Evolutionary conservation across 1,284 basidiomycete genomes (phyloP).

Genomic region (Mycosarcoma maydis): DNA sequence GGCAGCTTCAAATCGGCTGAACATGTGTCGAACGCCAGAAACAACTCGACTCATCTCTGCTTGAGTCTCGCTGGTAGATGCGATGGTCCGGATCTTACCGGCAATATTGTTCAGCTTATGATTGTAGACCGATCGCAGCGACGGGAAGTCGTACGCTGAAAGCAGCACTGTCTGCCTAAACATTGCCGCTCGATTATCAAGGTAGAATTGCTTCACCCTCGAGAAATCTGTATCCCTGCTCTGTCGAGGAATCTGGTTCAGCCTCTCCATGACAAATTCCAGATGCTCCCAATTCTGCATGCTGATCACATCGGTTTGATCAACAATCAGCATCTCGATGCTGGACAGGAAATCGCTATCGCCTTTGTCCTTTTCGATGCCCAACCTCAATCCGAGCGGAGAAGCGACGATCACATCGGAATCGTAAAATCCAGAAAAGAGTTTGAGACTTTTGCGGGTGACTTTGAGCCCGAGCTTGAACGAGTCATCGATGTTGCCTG

Average conservation of each 20-base stretch:
- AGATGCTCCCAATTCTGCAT: conserved; percentile 99
- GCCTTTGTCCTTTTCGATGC: conserved; percentile 85
- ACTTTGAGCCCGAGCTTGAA: conserved; percentile 92
- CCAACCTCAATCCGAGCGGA: conserved; percentile 88
- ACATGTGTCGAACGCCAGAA: conserved; percentile 71
- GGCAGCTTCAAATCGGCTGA: conserved; percentile 78
- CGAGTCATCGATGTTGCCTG: conserved; percentile 96
- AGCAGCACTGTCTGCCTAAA: conserved; percentile 88
- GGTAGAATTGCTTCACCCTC: conserved; percentile 95
- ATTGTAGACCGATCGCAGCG: conserved; percentile 83
- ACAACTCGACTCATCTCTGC: conserved; percentile 37
- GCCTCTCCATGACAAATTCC: conserved; percentile 83
- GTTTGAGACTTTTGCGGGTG: conserved; percentile 85
- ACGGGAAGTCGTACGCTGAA: conserved; percentile 89
- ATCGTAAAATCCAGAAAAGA: conserved; percentile 88
- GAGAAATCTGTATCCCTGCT: conserved; percentile 95
- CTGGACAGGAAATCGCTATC: conserved; percentile 89
- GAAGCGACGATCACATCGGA: conserved; percentile 92
- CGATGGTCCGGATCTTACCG: conserved; percentile 74
- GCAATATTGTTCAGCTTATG: conserved; percentile 80
- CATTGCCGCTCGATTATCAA: conserved; percentile 81
- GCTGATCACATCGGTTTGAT: conserved; percentile 88
- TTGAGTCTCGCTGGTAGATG: conserved; percentile 3
- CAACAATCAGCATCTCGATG: conserved; percentile 90
- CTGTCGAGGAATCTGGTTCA: conserved; percentile 90